Base-by-base conservation (phyloP, 305 asterid genomes). In the Coffea humblotiana region DNA sequence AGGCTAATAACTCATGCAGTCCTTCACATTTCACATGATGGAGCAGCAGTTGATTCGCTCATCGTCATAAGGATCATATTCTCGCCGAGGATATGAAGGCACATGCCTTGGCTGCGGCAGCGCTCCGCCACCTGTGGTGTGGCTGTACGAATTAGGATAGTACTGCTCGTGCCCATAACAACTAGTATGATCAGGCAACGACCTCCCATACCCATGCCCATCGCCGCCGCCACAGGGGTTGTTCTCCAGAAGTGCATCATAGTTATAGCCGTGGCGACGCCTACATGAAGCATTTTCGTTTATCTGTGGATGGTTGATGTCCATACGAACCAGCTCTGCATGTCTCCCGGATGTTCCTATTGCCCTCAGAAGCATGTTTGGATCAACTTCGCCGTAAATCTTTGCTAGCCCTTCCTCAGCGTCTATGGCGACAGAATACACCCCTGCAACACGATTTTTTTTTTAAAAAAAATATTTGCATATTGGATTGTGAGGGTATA, bases 331-430 rank as follows among this genome's bases (percentile, higher is more conserved):
- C 5, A 90, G n/a, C 73, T 90, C 83, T 0, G 90, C 92, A 13
- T 90, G 97, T 78, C 80, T 80, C 8, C 94, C 97, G 8, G 90
- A 65, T 76, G 89, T 75, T 4, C 85, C 74, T 15, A 91, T 65
- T 16, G 91, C 91, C 74, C 49, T 76, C 78, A 88, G 13, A 10
- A 89, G 86, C 8, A 85, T 35, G 79, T 89, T 87, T 18, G 91
- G 97, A 13, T 88, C 91, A 15, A 88, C 92, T 78, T 87, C 85
- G 0, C 86, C 92, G 3, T 61, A 83, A 32, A 90, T 58, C 63
- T 56, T 78, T 1, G 77, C 87, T 14, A 78, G 18, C 16, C 91
- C 94, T 71, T 83, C 81, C 10, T 85, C 85, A 19, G 86, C 79
- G 81, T 86, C 88, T 56, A 89, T 84, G 47, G 79, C 79, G 4